Base-by-base conservation (phyloP, 2,329 filamentous ascomycete genomes). In the Pseudocercospora crystallina region DNA sequence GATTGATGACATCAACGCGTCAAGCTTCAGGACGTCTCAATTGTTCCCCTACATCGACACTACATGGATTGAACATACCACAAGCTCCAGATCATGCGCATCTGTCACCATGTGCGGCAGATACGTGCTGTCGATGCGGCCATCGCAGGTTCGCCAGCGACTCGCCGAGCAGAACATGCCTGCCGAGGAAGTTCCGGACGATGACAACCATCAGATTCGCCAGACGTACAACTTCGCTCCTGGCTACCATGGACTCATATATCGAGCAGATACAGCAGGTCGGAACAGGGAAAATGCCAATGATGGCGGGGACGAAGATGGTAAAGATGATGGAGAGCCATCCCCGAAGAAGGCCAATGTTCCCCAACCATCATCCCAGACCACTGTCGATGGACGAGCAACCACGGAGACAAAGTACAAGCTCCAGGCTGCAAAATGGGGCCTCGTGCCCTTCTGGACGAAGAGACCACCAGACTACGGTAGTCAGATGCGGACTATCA, bases 381-480 rank as follows among this genome's bases (percentile, higher is more conserved):
- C 54, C 45, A 57, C 45, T 42, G 49, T 53, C 31, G 53, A 65
- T 43, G 58, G 58, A 9, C 45, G 51, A 9, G 47, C 57, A 36
- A 66, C 61, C 32, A 62, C 62, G 26, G 67, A 73, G 51, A 77
- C 78, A 8, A 83, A 73, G 59, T 96, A 95, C 74, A 92, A 88
- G 69, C 75, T 99, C 8, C 90, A 96, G 68, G 79, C 84, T 2
- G 97, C 97, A 88, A 92, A 90, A 79, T 99, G 94, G 94, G 94
- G 92, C 0, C 79, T 99, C 5, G 78, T 97, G 11, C 92, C 94
- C 0, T 96, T 86, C 70, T 97, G 92, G 92, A 95, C 89, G 3
- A 95, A 92, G 73, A 80, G 86, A 10, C 84, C 84, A 45, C 89
- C 90, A 0, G 84, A 90, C 64, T 92, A 94, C 63, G 78, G 81